Conservation (phyloP, 2,329 filamentous ascomycete species). For the Plenodomus tracheiphilus region DNA sequence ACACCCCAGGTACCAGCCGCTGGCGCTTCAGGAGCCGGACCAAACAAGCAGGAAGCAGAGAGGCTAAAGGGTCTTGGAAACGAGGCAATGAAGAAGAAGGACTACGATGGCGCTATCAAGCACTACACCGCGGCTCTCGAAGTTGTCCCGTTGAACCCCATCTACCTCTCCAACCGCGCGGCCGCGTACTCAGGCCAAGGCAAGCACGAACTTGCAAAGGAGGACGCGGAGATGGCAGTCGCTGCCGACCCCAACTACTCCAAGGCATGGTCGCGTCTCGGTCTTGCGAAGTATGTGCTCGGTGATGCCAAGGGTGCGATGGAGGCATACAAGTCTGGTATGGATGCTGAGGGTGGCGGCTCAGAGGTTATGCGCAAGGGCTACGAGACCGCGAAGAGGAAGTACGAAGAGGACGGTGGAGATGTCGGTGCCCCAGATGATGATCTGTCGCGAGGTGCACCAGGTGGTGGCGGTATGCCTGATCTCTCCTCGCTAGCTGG, state of each 20-base stretch:
- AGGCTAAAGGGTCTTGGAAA: slow-evolving; percentile 88
- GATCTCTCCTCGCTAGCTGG: slow-evolving; percentile 73
- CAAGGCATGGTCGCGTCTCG: slow-evolving; percentile 94
- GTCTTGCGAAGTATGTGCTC: slow-evolving; percentile 86
- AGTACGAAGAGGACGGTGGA: slow-evolving; percentile 76
- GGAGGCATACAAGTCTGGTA: slow-evolving; percentile 92
- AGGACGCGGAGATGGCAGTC: slow-evolving; percentile 90
- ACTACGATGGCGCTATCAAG: slow-evolving; percentile 80
- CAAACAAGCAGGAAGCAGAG: slow-evolving; percentile 78
- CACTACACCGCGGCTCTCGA: slow-evolving; percentile 85
- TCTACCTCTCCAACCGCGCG: slow-evolving; percentile 97
- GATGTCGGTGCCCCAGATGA: slow-evolving; percentile 54
- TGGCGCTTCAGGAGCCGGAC: slow-evolving; percentile 48
- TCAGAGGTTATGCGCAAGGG: slow-evolving; percentile 98
- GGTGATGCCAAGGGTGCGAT: slow-evolving; percentile 89
- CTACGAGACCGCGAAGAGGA: slow-evolving; percentile 86
- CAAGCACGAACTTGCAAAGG: slow-evolving; percentile 80
- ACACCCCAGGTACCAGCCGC: slow-evolving; percentile 43
- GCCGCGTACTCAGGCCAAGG: slow-evolving; percentile 85
- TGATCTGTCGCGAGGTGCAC: slow-evolving; percentile 35
- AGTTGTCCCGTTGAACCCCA: slow-evolving; percentile 81
- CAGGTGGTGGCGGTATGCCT: slow-evolving; percentile 73
- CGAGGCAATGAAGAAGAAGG: slow-evolving; percentile 91
- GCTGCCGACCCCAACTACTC: slow-evolving; percentile 89
- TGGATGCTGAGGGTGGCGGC: slow-evolving; percentile 91